These are phyloP conservation scores for Calonectria ilicicola DNA, from an alignment of 2,329 filamentous ascomycete genomes.

Conservation along the genomic window DNA sequence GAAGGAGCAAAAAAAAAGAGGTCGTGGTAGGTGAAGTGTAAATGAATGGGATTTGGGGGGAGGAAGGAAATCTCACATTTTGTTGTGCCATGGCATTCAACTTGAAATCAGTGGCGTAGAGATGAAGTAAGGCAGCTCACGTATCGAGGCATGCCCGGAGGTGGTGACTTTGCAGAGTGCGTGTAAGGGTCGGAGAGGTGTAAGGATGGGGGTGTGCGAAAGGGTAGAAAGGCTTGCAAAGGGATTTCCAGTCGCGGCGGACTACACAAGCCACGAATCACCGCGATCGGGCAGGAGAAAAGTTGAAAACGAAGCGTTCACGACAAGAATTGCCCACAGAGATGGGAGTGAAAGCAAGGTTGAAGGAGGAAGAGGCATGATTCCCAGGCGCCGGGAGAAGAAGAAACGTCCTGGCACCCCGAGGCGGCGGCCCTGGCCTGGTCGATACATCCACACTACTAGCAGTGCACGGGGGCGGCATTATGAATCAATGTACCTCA, in stretches of 20 bases:
- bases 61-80: constrained; percentile 46
- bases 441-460: constrained; percentile 48
- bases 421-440: constrained; percentile 52
- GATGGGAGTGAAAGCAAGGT: constrained; percentile 48
- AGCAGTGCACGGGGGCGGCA: constrained; percentile 51
- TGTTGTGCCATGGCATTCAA: constrained; percentile 54
- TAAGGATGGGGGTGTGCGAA: constrained; percentile 30
- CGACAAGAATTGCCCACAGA: constrained; percentile 40
- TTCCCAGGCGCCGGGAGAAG: constrained; percentile 51
- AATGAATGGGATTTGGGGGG: constrained; percentile 33
- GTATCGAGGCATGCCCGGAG: constrained; percentile 47
- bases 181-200: constrained; percentile 34
- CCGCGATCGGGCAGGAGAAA: constrained; percentile 15
- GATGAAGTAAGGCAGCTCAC: constrained; percentile 48
- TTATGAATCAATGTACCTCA: constrained; percentile 42
- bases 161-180: constrained; percentile 39
- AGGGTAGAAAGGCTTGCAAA: constrained; percentile 12
- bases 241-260: constrained; percentile 4
- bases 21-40: constrained; percentile 27
- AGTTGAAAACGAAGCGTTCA: constrained; percentile 37
- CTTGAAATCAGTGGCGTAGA: constrained; percentile 49
- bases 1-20: constrained; percentile 26
- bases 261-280: constrained; percentile 9
- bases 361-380: constrained; percentile 51
- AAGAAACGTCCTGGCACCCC: constrained; percentile 54